Evolutionary conservation across 2,329 filamentous ascomycete genomes (phyloP), one percentile per base, ranked within the genome.

Genomic region (Pseudonectria buxi): DNA sequence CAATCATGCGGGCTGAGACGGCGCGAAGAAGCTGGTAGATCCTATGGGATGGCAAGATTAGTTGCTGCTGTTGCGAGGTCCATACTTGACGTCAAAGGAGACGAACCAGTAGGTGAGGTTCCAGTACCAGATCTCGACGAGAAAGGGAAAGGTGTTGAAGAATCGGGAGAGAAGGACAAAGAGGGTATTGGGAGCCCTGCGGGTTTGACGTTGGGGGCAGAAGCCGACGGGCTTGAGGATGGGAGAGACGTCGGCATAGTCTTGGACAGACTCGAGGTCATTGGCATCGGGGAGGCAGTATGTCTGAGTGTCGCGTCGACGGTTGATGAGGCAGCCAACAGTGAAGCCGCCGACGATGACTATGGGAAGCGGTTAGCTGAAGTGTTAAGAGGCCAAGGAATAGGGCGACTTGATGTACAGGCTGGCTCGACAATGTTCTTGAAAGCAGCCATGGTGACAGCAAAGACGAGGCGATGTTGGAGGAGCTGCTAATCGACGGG

Each of bases 11-110:
- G 10, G 65, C 67, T 3, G 65, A 66, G 15, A 63, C 33, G 10
- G 67, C 67, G 13, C 66, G 61, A 14, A 65, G 49, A 4, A 62
- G 57, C 47, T 69, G 67, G 32, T 70, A 70, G 29, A 64, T 48
- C 58, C 58, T 61, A 10, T 6, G 14, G 4, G 4, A 4, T 15
- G 10, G 28, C 45, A 6, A 44, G 13, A n/a, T n/a, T n/a, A n/a
- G n/a, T n/a, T 9, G 16, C 15, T 6, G 25, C 2, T 14, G 16
- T 16, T 7, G 14, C 3, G 26, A 24, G 24, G 16, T 32, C n/a
- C n/a, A 10, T 13, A 18, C 14, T 28, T 39, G 27, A 32, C 28
- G 14, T n/a, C 9, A 10, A 7, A 6, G 18, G 12, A 28, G n/a
- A 28, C 22, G 12, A 4, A 49, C 57, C 58, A 61, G 41, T 61